Evolutionary conservation across 2,329 filamentous ascomycete species (phyloP).

Genomic region (Ophiocordyceps camponoti-leonardi): DNA sequence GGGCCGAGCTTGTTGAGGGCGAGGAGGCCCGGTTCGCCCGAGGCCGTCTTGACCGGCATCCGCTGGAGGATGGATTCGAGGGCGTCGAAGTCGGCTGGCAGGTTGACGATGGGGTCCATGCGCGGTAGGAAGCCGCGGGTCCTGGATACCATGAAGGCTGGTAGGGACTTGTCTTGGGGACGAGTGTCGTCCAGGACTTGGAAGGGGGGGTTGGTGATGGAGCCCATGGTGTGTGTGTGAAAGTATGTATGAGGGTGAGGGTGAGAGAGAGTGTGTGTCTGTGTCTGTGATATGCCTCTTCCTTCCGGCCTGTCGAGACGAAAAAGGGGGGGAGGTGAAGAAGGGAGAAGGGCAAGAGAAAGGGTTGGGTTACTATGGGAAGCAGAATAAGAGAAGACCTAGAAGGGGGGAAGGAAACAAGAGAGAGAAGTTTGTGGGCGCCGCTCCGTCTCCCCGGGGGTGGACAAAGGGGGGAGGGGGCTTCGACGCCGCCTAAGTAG

Average conservation of each 20-base stretch:
- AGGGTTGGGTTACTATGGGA: too few relatives aligned
- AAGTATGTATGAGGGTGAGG: neutral
- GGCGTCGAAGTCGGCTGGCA: conserved; percentile 57
- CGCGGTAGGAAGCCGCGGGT: conserved; percentile 59
- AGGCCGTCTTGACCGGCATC: conserved; percentile 62
- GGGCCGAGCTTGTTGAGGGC: conserved; percentile 58
- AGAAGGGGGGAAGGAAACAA: too few relatives aligned
- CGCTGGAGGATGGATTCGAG: conserved; percentile 56
- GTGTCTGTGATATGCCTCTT: too few relatives aligned
- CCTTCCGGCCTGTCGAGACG: too few relatives aligned
- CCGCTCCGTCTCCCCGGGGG: conserved; percentile 2
- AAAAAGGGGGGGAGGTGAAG: too few relatives aligned
- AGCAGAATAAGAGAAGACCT: too few relatives aligned
- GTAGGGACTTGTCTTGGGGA: conserved; percentile 44
- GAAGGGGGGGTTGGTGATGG: conserved; percentile 26
- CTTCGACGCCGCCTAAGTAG: conserved; percentile 25
- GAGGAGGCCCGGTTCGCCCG: conserved; percentile 61
- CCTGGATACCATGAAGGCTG: conserved; percentile 66
- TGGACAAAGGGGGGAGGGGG: conserved; percentile 2
- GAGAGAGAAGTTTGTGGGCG: too few relatives aligned
- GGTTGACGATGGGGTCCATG: conserved; percentile 38
- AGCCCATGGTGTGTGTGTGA: conserved; percentile 18
- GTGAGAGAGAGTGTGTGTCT: neutral
- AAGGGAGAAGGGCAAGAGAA: too few relatives aligned
- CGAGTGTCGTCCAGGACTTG: conserved; percentile 44